Evolutionary conservation across 345 rosid species (phyloP), one percentile per base, ranked within the genome.

Genomic region (Corchorus capsularis): DNA sequence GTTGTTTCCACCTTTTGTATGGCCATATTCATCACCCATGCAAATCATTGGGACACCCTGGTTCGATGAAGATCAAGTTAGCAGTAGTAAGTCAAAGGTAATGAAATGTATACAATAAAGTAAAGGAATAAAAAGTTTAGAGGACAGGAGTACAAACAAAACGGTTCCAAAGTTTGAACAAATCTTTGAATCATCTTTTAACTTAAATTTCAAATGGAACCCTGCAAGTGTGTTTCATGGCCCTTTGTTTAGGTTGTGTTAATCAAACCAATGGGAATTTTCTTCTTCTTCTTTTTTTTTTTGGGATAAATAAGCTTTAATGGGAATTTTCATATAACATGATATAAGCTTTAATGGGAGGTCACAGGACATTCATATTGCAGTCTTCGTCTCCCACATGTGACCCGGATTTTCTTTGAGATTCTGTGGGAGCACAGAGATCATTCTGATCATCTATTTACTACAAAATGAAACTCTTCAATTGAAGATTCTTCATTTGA

Each of bases 1-100:
- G 89, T 92, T 95, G 91, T 95, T 93, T 72, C 99, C 99, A 14
- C 92, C 93, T 87, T 95, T 95, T 6, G 98, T 92, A 81, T 93
- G 99, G 49, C 99, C 99, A 84, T 93, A 95, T 86, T 95, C 99
- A 83, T 95, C 98, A 54, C 99, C 99, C 99, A 90, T 93, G 81
- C 85, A 83, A 73, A 91, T 80, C 99, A 95, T 95, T n/a, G 99
- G 99, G 79, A 93, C 96, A 67, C 99, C 99, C 99, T 95, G 87
- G 59, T 67, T 37, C 81, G 50, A 54, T 10, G 62, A 74, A 83
- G 43, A 81, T 66, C 72, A 84, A 84, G 63, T 49, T 22, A 71
- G 69, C 35, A 32, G 6, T 20, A 20, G 22, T 57, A 57, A 27
- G 22, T 20, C 35, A 57, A 69, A 15, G n/a, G 32, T 49, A 6